A percentile compares a stretch with the other conserved stretches of the same genome.
Evolutionary conservation across 106 monocot genomes (phyloP).

Genomic region (Dendrobium officinale): DNA sequence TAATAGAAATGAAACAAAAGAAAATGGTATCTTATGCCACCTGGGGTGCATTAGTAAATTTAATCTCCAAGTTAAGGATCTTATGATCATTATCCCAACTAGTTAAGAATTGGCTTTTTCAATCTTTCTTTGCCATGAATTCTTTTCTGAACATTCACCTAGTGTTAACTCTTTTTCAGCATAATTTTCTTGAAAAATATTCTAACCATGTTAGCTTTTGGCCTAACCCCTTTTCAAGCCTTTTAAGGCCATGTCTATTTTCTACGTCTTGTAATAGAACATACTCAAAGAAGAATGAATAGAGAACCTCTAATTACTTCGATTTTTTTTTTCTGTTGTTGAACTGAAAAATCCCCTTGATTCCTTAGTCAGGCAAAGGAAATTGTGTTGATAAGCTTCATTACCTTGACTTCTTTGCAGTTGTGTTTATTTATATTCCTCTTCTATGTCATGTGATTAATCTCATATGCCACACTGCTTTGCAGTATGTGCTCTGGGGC

Average conservation of each 20-base stretch:
- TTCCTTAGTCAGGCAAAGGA: not conserved
- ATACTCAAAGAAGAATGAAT: not conserved
- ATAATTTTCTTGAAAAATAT: not conserved
- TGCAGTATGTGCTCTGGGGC: constrained; percentile 73
- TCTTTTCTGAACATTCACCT: not conserved
- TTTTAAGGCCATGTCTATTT: not conserved
- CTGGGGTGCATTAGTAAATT: not conserved
- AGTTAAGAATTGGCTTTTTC: not conserved
- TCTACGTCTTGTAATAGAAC: not conserved
- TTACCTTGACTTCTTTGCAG: not conserved
- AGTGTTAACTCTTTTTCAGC: not conserved
- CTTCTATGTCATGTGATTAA: not conserved
- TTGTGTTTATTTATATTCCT: constrained; percentile 2
- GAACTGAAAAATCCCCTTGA: not conserved
- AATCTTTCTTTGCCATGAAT: not conserved
- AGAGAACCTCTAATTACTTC: not conserved
- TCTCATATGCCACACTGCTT: constrained; percentile 12
- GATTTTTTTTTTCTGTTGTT: not conserved
- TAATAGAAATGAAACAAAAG: not conserved
- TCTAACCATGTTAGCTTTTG: not conserved
- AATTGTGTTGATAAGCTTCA: not conserved
- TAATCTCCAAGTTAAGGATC: not conserved
- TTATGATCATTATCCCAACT: not conserved
- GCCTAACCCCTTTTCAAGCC: not conserved
- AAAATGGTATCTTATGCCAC: not conserved